Base-by-base conservation (phyloP, 331 rosid genomes). In the Malus hybrid region DNA sequence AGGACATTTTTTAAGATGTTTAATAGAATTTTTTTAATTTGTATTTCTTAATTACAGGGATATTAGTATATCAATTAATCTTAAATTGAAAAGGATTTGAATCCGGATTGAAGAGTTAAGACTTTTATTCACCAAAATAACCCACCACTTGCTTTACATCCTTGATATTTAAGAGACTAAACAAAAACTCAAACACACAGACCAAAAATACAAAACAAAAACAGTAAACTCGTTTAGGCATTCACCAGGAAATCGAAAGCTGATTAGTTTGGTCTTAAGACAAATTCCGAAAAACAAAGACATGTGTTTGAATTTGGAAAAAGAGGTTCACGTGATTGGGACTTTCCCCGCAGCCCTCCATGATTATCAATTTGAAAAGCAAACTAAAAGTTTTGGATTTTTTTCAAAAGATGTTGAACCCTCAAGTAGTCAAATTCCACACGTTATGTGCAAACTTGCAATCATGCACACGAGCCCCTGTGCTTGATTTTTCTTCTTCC, bases 281-380 rank as follows among this genome's bases (percentile, higher is more conserved):
- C 46, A 7, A 73, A 71, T 73, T 48, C 71, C 74, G 7, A 15
- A 33, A 74, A 63, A 69, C 48, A 54, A 34, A 77, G 67, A 76
- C 91, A 83, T 72, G 46, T 10, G 90, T 82, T 89, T 85, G 94
- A 89, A 78, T 65, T 78, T 14, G 85, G 82, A 87, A 78, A 83
- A 67, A 59, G 16, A 8, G 27, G 36, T 29, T 64, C 9, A 33
- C 61, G 0, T 61, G 34, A 66, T 16, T 13, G 0, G 20, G 62
- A 48, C 73, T 8, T 60, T 67, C 22, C 82, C 3, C 76, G 90
- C 88, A 81, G 88, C 87, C 90, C 79, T 31, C 85, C 1, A 6
- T 27, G 6, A 28, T 6, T 6, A 13, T 3, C 6, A 62, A 28
- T 14, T 28, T 62, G 34, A 62, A 62, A 62, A 13, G n/a, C n/a